Percentiles rank a stretch among this genome's conserved stretches.
phyloP scores from a whole-genome alignment of 495 filamentous ascomycete genomes.

The Penicillium simplicissimum region DNA sequence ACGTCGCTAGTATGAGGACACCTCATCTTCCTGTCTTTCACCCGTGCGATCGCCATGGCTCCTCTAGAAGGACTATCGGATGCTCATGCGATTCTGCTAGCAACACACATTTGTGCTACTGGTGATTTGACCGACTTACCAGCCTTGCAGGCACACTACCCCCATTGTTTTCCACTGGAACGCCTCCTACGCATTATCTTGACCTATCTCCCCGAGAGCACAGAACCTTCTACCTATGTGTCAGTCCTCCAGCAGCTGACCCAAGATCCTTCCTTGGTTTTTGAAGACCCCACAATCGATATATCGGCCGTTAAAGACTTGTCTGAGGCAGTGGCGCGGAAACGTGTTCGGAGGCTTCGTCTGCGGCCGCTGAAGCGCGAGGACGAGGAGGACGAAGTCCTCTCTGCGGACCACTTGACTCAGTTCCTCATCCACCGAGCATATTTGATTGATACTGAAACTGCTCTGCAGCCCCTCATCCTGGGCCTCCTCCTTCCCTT shows the following conservation, averaged over 20 bases:
- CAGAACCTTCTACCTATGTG: constrained; percentile 64
- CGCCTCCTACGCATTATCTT: constrained; percentile 77
- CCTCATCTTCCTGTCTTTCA: constrained; percentile 15
- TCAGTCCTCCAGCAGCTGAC: constrained; percentile 58
- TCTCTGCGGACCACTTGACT: constrained; percentile 57
- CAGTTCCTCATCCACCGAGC: constrained; percentile 77
- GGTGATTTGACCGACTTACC: constrained; percentile 63
- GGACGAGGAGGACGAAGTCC: constrained; percentile 43
- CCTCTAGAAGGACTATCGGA: constrained; percentile 43
- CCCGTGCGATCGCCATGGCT: constrained; percentile 37
- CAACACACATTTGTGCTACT: constrained; percentile 46
- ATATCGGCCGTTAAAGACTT: constrained; percentile 59
- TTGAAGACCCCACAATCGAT: constrained; percentile 49
- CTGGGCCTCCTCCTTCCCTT: constrained; percentile 75
- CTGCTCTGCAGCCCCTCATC: constrained; percentile 71
- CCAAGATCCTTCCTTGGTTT: constrained; percentile 35
- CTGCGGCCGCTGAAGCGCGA: constrained; percentile 61
- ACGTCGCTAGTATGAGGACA: constrained; percentile 29
- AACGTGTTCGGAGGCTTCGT: constrained; percentile 68
- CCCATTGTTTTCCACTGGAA: constrained; percentile 60
- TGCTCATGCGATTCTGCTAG: constrained; percentile 52
- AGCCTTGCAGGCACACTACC: constrained; percentile 59
- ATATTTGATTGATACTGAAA: constrained; percentile 74
- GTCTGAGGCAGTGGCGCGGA: constrained; percentile 63
- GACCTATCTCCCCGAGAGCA: constrained; percentile 79